phyloP scores from a whole-genome alignment of 441 rosid species.

The Mallotus japonicus region DNA sequence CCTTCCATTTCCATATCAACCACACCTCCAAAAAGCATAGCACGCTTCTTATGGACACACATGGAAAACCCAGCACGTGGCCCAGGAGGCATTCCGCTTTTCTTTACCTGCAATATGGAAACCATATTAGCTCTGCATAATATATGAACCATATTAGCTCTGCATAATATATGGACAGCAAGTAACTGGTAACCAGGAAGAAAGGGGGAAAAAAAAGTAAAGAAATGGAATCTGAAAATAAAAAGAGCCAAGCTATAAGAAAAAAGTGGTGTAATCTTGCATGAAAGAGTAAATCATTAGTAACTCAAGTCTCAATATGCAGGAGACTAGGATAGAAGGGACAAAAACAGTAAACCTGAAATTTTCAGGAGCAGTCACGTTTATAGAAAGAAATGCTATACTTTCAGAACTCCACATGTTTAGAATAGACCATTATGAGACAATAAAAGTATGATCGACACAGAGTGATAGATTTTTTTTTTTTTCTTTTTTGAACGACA shows the following conservation, averaged over 20 bases:
- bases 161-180: not conserved
- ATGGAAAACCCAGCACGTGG: slow-evolving; percentile 93
- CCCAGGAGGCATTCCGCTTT: slow-evolving; percentile 95
- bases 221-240: not conserved
- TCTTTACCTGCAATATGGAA: slow-evolving; percentile 62
- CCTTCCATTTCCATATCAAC: slow-evolving; percentile 98
- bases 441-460: too few relatives aligned
- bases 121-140: slow-evolving; percentile 8
- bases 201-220: not conserved
- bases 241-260: not conserved
- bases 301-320: not conserved
- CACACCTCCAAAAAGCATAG: slow-evolving; percentile 92
- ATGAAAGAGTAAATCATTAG: not conserved
- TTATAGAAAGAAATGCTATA: not conserved
- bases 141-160: slow-evolving; percentile 3
- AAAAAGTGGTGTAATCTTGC: not conserved
- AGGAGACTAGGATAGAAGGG: not conserved
- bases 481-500: too few relatives aligned
- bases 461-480: not conserved
- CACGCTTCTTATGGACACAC: slow-evolving; percentile 96
- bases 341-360: not conserved
- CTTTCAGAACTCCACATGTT: not conserved
- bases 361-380: not conserved
- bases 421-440: not conserved
- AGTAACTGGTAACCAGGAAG: not conserved